phyloP scores from a whole-genome alignment of 495 filamentous ascomycete genomes.

The Neurospora terricola region DNA sequence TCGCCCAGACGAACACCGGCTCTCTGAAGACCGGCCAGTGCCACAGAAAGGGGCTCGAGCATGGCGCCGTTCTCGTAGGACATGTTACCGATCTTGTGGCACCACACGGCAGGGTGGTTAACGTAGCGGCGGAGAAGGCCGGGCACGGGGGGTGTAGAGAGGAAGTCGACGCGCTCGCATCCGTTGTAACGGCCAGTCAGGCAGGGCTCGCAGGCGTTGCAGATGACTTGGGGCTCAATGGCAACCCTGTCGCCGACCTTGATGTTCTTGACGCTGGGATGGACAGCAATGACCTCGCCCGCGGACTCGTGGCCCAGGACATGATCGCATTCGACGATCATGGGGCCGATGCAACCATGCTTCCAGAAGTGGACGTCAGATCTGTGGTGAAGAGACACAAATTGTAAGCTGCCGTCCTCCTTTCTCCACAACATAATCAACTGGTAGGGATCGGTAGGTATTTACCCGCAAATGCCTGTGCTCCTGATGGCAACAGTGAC shows the following conservation, averaged over 20 bases:
- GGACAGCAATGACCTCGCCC: slow-evolving; percentile 70
- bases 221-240: slow-evolving; percentile 85
- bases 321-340: slow-evolving; percentile 80
- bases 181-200: slow-evolving; percentile 88
- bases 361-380: slow-evolving; percentile 97
- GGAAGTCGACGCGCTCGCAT: slow-evolving; percentile 73
- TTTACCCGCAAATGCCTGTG: slow-evolving; percentile 88
- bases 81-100: slow-evolving; percentile 86
- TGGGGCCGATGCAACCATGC: slow-evolving; percentile 83
- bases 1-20: slow-evolving; percentile 71
- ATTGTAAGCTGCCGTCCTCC: slow-evolving; percentile 8
- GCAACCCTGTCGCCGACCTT: slow-evolving; percentile 79
- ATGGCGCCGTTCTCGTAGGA: slow-evolving; percentile 80
- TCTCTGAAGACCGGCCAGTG: slow-evolving; percentile 74
- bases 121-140: slow-evolving; percentile 88
- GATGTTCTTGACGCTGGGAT: slow-evolving; percentile 64
- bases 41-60: slow-evolving; percentile 78
- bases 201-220: slow-evolving; percentile 80
- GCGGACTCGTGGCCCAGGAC: slow-evolving; percentile 91
- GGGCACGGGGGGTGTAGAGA: slow-evolving; percentile 79
- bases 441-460: slow-evolving; percentile 1
- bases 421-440: slow-evolving; percentile 17
- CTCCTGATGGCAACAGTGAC: slow-evolving; percentile 78
- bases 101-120: slow-evolving; percentile 85
- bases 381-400: slow-evolving; percentile 29